A percentile compares a stretch with the other conserved stretches of the same genome.
Evolutionary conservation across 176 grass and related monocot species (phyloP).

Genomic region (Musa schizocarpa): DNA sequence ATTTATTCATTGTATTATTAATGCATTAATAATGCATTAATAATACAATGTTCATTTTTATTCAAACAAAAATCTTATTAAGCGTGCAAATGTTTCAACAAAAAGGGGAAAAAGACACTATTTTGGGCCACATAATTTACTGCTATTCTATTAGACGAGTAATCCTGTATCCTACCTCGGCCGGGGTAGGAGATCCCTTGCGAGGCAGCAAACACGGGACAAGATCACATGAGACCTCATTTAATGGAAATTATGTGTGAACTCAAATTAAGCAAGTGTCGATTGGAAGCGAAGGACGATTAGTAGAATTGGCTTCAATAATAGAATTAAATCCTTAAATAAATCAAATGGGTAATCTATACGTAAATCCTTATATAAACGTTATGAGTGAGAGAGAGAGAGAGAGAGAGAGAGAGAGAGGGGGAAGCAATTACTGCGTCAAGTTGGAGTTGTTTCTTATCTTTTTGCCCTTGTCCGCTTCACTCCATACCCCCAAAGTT

Average conservation of each 20-base stretch:
- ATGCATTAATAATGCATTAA: too few species aligned
- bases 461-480: not conserved
- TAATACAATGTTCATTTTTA: too few species aligned
- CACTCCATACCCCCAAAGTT: slow-evolving; percentile 13
- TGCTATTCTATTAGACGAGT: too few species aligned
- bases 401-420: not conserved
- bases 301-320: not conserved
- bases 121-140: too few species aligned
- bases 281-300: too few species aligned
- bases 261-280: too few species aligned
- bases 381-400: not conserved
- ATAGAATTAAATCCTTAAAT: not conserved
- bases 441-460: not conserved
- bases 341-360: too few species aligned
- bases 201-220: not conserved
- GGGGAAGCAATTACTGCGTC: not conserved
- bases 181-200: not conserved
- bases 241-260: not conserved
- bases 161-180: not conserved
- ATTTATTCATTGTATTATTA: too few species aligned
- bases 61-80: too few species aligned
- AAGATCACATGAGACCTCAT: not conserved
- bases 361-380: not conserved
- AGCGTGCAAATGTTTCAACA: too few species aligned
- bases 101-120: too few species aligned